Evolutionary conservation across 2,329 filamentous ascomycete species (phyloP), one percentile per base, ranked within the genome.

Genomic region (Scedosporium apiospermum): DNA sequence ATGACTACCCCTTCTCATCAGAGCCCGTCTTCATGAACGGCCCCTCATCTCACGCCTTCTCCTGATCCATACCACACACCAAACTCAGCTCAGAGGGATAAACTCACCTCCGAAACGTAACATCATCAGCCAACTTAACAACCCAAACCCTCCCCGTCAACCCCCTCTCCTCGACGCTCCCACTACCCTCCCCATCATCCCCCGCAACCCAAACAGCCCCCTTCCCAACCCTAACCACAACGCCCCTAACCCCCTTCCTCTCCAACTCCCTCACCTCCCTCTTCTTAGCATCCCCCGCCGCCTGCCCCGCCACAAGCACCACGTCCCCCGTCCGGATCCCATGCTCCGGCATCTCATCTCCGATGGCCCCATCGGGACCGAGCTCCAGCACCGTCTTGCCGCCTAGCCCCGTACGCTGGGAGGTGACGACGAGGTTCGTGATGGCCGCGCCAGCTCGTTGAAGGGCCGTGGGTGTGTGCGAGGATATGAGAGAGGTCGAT

Each of bases 321-420:
- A 95, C 90, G 72, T 95, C 91, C 1, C 91, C 91, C 0, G 85
- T 82, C 2, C 90, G 81, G 60, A 95, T 77, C 27, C 89, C 89
- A 77, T 93, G 90, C 71, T 91, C 88, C 1, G 88, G 87, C 21
- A 93, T 76, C 65, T 86, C 84, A 0, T 46, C 78, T 74, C 14
- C 67, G 65, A 5, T 82, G 0, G 91, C 89, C n/a, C 84, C 76
- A 69, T 97, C 93, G 0, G 85, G 78, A 16, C 77, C 77, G 1
- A 99, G 85, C 73, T 97, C 93, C 3, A 97, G 78, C 1, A 99
- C 88, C 0, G 90, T 91, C 66, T 91, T 90, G n/a, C 95, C 95
- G 16, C 93, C 95, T 44, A 97, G 80, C 0, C 95, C 95, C 0
- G 95, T 99, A 34, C 93, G 88, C 71, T 90, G 89, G 18, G 89